Evolutionary conservation across 2,329 filamentous ascomycete species (phyloP).

Genomic region (Stagonosporopsis rhizophila): DNA sequence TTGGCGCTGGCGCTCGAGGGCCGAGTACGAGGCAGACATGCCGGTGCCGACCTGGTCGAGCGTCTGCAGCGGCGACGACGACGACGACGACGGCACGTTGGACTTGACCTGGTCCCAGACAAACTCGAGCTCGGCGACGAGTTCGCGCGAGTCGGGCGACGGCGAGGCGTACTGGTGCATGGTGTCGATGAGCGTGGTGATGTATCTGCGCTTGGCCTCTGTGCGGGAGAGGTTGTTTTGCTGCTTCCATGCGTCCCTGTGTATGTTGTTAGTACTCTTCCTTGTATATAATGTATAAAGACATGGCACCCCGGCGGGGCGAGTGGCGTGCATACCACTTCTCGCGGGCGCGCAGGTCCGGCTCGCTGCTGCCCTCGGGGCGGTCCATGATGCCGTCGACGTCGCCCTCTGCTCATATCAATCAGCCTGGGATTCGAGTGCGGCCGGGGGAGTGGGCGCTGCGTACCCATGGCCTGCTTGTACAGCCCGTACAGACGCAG

Average conservation of each 20-base stretch:
- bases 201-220: slow-evolving; percentile 92
- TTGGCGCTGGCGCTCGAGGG: slow-evolving; percentile 15
- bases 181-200: slow-evolving; percentile 91
- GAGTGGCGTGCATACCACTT: slow-evolving; percentile 66
- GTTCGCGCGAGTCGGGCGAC: slow-evolving; percentile 82
- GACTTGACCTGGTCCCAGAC: slow-evolving; percentile 98
- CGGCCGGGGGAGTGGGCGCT: background rate
- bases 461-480: slow-evolving; percentile 89
- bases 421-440: slow-evolving; percentile 19
- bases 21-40: slow-evolving; percentile 36
- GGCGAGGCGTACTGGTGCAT: slow-evolving; percentile 94
- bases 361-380: slow-evolving; percentile 63
- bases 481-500: slow-evolving; percentile 96
- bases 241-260: slow-evolving; percentile 89
- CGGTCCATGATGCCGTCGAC: slow-evolving; percentile 93
- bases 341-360: slow-evolving; percentile 63
- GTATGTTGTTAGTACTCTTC: slow-evolving; percentile 14
- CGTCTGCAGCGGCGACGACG: slow-evolving; percentile 50
- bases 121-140: slow-evolving; percentile 95
- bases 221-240: slow-evolving; percentile 84
- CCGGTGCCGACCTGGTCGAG: slow-evolving; percentile 45
- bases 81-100: slow-evolving; percentile 71
- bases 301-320: slow-evolving; percentile 9
- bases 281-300: too few species aligned
- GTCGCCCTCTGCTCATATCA: slow-evolving; percentile 78